Conservation (phyloP, 768 basidiomycete species). For the Paxillus rubicundulus region DNA sequence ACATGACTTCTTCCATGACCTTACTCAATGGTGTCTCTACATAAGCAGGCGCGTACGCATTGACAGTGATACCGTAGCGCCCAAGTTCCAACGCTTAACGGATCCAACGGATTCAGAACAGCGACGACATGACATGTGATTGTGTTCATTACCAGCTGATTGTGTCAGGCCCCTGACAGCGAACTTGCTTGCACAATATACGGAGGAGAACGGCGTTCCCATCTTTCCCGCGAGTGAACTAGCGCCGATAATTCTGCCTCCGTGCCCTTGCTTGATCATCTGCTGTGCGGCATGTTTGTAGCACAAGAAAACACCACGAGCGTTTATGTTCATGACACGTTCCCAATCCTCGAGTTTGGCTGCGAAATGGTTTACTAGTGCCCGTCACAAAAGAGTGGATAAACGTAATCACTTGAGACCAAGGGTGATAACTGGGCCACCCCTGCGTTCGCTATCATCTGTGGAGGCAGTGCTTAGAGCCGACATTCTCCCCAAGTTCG, state of each 20-base stretch:
- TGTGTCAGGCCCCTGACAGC: conserved; percentile 43
- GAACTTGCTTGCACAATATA: conserved; percentile 40
- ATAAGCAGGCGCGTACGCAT: conserved; percentile 39
- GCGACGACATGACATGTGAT: not conserved
- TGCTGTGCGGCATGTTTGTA: conserved; percentile 62
- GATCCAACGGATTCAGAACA: not conserved
- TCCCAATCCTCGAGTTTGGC: conserved; percentile 41
- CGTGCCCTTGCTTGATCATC: conserved; percentile 53
- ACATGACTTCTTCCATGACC: conserved; percentile 1
- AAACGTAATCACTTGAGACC: not conserved
- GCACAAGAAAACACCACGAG: conserved; percentile 57
- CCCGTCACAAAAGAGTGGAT: not conserved
- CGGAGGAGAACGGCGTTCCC: conserved; percentile 1
- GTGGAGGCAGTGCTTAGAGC: not conserved
- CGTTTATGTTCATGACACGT: conserved; percentile 46
- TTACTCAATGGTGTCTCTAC: conserved; percentile 33
- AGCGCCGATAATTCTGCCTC: conserved; percentile 55
- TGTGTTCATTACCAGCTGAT: conserved; percentile 27
- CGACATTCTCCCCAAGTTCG: not conserved
- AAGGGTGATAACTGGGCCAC: not conserved
- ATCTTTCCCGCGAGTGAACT: conserved; percentile 13
- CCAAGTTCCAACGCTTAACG: conserved; percentile 30
- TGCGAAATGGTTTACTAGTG: conserved; percentile 1
- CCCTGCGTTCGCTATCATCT: conserved; percentile 23
- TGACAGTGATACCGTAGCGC: conserved; percentile 37